phyloP scores from a whole-genome alignment of 2,329 filamentous ascomycete species.

The Neopestalotiopsis sp. region DNA sequence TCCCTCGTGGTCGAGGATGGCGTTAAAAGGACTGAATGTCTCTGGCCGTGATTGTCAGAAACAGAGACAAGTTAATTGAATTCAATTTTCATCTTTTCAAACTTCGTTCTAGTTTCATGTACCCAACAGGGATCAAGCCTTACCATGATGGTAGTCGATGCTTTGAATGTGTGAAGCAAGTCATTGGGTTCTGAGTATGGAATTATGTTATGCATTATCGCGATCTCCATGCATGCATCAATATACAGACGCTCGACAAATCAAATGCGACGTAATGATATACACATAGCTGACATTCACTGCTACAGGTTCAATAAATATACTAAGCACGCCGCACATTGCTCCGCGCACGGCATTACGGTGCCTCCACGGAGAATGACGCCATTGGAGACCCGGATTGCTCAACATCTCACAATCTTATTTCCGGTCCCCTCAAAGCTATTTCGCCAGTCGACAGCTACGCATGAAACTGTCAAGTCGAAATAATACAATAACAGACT shows the following conservation, averaged over 20 bases:
- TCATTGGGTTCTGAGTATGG: too few relatives aligned
- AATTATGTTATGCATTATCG: too few relatives aligned
- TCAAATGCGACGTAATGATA: neutral
- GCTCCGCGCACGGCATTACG: neutral
- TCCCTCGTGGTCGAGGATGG: neutral
- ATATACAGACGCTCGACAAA: too few relatives aligned
- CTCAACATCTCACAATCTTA: conserved; percentile 6
- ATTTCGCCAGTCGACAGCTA: neutral
- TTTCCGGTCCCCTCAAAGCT: conserved; percentile 1
- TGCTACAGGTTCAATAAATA: neutral
- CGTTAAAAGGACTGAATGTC: neutral
- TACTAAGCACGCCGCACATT: neutral
- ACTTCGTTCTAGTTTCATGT: neutral
- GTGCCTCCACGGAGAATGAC: conserved; percentile 19
- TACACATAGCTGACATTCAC: neutral
- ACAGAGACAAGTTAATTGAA: neutral
- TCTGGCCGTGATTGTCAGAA: neutral
- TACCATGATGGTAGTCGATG: too few relatives aligned
- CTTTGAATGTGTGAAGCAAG: too few relatives aligned
- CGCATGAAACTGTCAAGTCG: neutral
- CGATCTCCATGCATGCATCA: too few relatives aligned
- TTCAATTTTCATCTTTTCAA: neutral
- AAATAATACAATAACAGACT: neutral
- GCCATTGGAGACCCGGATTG: conserved; percentile 31
- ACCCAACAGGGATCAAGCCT: neutral